These are phyloP conservation scores for Venturia aucupariae DNA, from an alignment of 2,329 filamentous ascomycete species.

Conservation along the genomic window DNA sequence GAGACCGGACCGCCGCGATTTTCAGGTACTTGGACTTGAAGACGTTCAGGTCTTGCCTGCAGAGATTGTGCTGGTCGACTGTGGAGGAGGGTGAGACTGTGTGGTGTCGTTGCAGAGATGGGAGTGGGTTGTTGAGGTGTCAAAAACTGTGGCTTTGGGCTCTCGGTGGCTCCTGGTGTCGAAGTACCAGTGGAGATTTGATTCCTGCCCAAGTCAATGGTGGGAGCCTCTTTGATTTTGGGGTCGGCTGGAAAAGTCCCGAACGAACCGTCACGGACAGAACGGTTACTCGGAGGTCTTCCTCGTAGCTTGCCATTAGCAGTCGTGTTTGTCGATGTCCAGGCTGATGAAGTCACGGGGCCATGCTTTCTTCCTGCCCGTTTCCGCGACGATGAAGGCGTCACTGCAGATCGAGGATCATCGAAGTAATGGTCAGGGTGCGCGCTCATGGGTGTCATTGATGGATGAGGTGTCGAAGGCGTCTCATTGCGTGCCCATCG, in stretches of 20 bases:
- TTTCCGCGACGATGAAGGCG: slow-evolving; percentile 46
- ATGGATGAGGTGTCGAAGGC: slow-evolving; percentile 62
- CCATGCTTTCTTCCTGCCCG: slow-evolving; percentile 59
- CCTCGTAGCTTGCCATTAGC: slow-evolving; percentile 65
- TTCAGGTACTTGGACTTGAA: slow-evolving; percentile 56
- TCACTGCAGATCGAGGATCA: slow-evolving; percentile 67
- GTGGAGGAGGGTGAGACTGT: slow-evolving; percentile 19
- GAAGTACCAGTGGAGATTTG: slow-evolving; percentile 25
- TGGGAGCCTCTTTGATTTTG: slow-evolving; percentile 37
- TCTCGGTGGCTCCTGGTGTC: slow-evolving; percentile 20
- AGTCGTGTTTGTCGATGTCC: slow-evolving; percentile 58
- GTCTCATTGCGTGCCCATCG: slow-evolving; percentile 46
- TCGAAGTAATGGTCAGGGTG: slow-evolving; percentile 42
- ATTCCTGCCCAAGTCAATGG: slow-evolving; percentile 36
- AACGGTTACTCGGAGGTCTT: slow-evolving; percentile 65
- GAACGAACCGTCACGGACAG: slow-evolving; percentile 56
- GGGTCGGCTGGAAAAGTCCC: slow-evolving; percentile 60
- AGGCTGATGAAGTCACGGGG: slow-evolving; percentile 82
- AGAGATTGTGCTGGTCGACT: not conserved
- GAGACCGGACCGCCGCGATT: slow-evolving; percentile 49
- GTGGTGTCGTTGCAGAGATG: slow-evolving; percentile 28
- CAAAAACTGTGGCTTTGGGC: slow-evolving; percentile 25
- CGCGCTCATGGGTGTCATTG: slow-evolving; percentile 57
- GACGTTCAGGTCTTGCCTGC: slow-evolving; percentile 37
- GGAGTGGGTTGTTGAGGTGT: slow-evolving; percentile 28